Evolutionary conservation across 306 rosid species (phyloP).

Genomic region (Malus sylvestris): DNA sequence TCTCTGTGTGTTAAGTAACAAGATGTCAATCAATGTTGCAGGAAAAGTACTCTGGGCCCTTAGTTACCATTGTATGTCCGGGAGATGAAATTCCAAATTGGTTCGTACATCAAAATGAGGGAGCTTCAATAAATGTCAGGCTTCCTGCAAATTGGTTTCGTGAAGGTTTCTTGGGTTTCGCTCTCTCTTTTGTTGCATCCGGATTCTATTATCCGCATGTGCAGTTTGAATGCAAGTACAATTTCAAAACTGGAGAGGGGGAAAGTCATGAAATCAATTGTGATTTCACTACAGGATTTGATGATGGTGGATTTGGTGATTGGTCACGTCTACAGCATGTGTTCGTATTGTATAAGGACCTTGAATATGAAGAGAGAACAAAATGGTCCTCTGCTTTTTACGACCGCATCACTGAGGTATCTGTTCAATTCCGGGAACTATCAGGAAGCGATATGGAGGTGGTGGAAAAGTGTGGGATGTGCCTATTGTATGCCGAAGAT

Average conservation of each 20-base stretch:
- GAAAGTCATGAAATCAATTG: not conserved
- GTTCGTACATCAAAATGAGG: constrained; percentile 1
- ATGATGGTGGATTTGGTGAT: too few relatives aligned
- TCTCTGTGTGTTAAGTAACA: not conserved
- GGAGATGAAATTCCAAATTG: constrained; percentile 15
- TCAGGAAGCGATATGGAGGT: too few relatives aligned
- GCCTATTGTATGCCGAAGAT: too few relatives aligned
- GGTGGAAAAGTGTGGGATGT: too few relatives aligned
- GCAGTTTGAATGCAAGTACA: not conserved
- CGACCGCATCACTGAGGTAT: too few relatives aligned
- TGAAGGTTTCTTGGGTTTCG: constrained; percentile 10
- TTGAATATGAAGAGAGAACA: not conserved
- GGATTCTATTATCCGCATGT: fast-evolving
- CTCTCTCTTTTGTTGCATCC: not conserved
- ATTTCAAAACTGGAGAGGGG: not conserved
- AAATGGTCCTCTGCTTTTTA: not conserved
- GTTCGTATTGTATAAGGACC: not conserved
- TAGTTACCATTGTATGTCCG: not conserved
- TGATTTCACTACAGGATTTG: too few relatives aligned
- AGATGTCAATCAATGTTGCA: not conserved
- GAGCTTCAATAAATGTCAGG: constrained; percentile 5
- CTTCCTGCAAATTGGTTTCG: constrained; percentile 9
- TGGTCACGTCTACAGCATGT: too few relatives aligned
- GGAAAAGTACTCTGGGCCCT: fast-evolving
- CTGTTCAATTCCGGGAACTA: too few relatives aligned